Base-by-base conservation (phyloP, 2,329 filamentous ascomycete genomes). In the Stachybotrys chlorohalonatus region DNA sequence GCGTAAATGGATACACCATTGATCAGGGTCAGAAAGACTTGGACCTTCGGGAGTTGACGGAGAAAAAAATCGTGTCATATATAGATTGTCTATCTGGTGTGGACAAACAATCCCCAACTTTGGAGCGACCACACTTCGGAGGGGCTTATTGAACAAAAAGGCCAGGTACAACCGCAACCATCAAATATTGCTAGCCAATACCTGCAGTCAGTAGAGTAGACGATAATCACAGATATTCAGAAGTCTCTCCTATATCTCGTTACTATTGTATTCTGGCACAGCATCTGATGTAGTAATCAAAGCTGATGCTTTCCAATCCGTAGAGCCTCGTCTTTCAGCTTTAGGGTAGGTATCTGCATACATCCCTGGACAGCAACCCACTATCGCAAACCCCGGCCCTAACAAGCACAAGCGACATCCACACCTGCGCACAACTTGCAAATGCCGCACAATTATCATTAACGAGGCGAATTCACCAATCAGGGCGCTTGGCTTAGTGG, bases 1-100 rank as follows among this genome's bases (percentile, higher is more conserved):
- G 65, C 49, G 61, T 75, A 4, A 74, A 74, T 60, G 72, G 64
- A 3, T 58, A 64, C 17, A 66, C 71, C 6, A 56, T 74, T 15
- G 72, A 75, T 47, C 60, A 61, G 5, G 64, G 63, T 0, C 71
- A 73, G 56, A 64, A 72, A 3, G 70, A 68, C 0, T 63, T 72
- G 47, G 69, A 73, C 56, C 55, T 73, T 57, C 64, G 66, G 11
- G 67, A 70, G 53, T 70, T 66, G 65, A 58, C 57, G 8, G 70
- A 73, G 56, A 67, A 65, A 51, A 66, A 67, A 6, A 64, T 64
- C 53, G 61, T 73, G 42, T 51, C 53, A 48, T 69, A 68, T 51
- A 51, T 57, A 7, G 61, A 66, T 39, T 54, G 17, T 11, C 48
- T 64, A 16, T 45, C 49, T 11, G 46, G 46, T n/a, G 56, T 59